Conservation (phyloP, 78 protist genomes). For the Emiliania huxleyi region DNA sequence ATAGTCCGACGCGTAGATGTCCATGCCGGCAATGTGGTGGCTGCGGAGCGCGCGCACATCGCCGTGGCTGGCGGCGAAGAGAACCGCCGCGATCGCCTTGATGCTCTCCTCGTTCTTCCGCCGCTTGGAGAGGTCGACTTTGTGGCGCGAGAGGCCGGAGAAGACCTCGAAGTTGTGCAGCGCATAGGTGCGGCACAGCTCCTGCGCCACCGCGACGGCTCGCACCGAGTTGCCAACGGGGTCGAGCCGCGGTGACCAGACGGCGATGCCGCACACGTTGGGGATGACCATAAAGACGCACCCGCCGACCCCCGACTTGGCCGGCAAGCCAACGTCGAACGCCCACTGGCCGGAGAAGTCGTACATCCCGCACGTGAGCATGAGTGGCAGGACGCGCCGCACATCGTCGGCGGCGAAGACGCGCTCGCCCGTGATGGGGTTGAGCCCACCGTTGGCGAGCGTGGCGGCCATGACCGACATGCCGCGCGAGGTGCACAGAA, state of each 20-base stretch:
- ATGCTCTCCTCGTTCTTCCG: too few relatives aligned
- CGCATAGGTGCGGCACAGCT: too few relatives aligned
- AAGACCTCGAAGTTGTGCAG: too few relatives aligned
- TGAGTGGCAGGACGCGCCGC: not conserved
- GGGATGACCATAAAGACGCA: not conserved
- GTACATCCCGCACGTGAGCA: slow-evolving; percentile 8
- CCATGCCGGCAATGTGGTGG: too few relatives aligned
- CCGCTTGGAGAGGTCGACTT: too few relatives aligned
- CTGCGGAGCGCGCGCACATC: too few relatives aligned
- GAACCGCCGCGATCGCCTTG: too few relatives aligned
- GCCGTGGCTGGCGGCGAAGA: too few relatives aligned
- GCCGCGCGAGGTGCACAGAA: too few relatives aligned
- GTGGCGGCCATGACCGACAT: slow-evolving; percentile 52
- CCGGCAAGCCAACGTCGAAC: not conserved
- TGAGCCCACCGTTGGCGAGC: slow-evolving; percentile 43
- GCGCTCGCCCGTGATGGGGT: slow-evolving; percentile 46
- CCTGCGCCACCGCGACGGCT: too few relatives aligned
- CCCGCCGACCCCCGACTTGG: not conserved
- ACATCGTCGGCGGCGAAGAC: not conserved
- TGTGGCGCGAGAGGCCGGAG: too few relatives aligned
- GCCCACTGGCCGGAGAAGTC: slow-evolving; percentile 1
- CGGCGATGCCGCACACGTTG: slow-evolving; percentile 4
- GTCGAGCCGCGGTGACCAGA: slow-evolving; percentile 45
- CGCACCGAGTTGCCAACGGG: not conserved
- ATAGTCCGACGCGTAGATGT: too few relatives aligned